Evolutionary conservation across 164 flowering plant genomes (phyloP), one percentile per base, ranked within the genome.

Genomic region (Vitis cinerea): DNA sequence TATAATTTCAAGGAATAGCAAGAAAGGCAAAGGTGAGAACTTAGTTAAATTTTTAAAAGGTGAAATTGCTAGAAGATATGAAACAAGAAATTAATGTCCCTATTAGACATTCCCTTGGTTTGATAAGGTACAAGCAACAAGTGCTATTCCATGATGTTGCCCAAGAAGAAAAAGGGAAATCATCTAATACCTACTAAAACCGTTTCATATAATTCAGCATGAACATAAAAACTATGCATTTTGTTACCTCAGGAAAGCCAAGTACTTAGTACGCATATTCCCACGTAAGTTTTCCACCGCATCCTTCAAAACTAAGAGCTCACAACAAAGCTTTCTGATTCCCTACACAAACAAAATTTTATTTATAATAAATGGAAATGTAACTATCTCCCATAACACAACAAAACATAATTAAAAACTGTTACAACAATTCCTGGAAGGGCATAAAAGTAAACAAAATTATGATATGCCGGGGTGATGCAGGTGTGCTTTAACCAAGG

Each of bases 241-340:
- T 13, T 47, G 56, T 75, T 84, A 95, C 99, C 99, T 93, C 68
- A 93, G 83, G 76, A 93, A 93, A 59, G 99, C 91, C 73, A 86
- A 71, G 75, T 85, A 91, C 77, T 95, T 95, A 14, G 92, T 78
- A 8, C 82, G 94, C 81, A 82, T 88, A 79, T 95, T 89, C 16
- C 96, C 94, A 80, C 92, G 84, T 77, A 95, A 80, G 72, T 88
- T 88, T 51, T 95, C 99, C 62, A 93, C 99, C 3, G 98, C 90
- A 85, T 95, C 98, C 83, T 95, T 95, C 68, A 95, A 79, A 82
- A 90, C 97, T 84, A 95, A 74, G 65, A 95, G 96, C 85, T 95
- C 98, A 79, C 91, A 91, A 66, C 99, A 95, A 8, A 93, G 85
- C 64, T 85, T 88, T 74, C 99, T 84, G 66, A 95, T 89, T 68